Base-by-base conservation (phyloP, 2,329 filamentous ascomycete genomes). In the Curvularia verruculosa region DNA sequence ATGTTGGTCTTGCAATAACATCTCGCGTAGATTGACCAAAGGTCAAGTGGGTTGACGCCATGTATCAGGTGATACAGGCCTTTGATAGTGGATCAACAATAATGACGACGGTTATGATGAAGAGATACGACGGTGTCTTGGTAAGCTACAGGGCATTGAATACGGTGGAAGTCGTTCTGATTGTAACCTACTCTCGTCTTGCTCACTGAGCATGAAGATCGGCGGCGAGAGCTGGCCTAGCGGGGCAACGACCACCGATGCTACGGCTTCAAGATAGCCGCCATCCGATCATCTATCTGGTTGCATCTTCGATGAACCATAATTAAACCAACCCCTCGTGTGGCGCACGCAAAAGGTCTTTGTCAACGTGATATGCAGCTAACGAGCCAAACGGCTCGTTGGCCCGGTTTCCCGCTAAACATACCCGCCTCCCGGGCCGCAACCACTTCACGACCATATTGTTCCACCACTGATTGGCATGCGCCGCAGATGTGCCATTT, bases 391-490 rank as follows among this genome's bases (percentile, higher is more conserved):
- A 55, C 58, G 58, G 58, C 31, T 53, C 45, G 49, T 37, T 59
- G 72, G 72, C 69, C 66, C 72, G 71, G 61, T 44, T 59, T 60
- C 59, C 70, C 68, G 68, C 65, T 48, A 55, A 55, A 45, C 54
- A 54, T 60, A 67, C 65, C 70, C 70, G 68, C 61, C 63, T 62
- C 55, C 65, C 71, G 64, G 70, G 68, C 60, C 57, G 64, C 63
- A 61, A 65, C 60, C 56, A 61, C 63, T 61, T 64, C 56, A 65
- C 54, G 36, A 59, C 61, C 36, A 68, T 70, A 73, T 72, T 75
- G 73, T 69, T 72, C 72, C 72, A 70, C 73, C 71, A 74, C 67
- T 63, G 56, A 59, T 59, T 59, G 52, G 56, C 41, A 45, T 46
- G 28, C 56, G 19, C 31, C 43, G 37, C 29, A 28, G 46, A 19